Base-by-base conservation (phyloP, 176 grass and related monocot genomes). In the Aegilops speltoides region DNA sequence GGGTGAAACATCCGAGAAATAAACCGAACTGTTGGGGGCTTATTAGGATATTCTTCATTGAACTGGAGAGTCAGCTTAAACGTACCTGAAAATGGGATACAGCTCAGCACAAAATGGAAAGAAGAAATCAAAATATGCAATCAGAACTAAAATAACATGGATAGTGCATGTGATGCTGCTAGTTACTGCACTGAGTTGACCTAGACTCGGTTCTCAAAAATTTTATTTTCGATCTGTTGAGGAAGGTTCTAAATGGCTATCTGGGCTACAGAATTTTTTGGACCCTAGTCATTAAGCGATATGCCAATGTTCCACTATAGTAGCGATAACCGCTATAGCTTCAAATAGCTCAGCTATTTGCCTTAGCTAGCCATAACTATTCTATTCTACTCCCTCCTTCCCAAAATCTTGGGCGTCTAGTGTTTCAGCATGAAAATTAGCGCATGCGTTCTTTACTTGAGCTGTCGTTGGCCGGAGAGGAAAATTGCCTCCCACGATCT, bases 1-100 rank as follows among this genome's bases (percentile, higher is more conserved):
- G 83, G 88, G 60, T 89, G 88, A 76, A 81, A 89, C 88, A 89
- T 85, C 77, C 88, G 70, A 24, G 88, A 89, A 85, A 85, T 84
- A 85, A 89, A 89, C 32, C 83, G 88, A 22, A 89, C 88, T 16
- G 83, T 89, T 67, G 88, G 88, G 43, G 88, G 88, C 61, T 89
- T 89, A 59, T 89, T 89, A 19, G 69, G 88, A 68, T 89, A 85
- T 75, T 85, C 88, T 77, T 89, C 78, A 62, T 64, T 76, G 45
- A 89, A 89, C 69, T 85, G 83, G 45, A 89, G 88, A 46, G 83
- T 81, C 77, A 85, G 14, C 61, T 89, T 89, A 63, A 89, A 85
- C 77, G 83, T 89, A 85, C 88, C 88, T 89, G 60, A 61, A 15
- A 81, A 36, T 67, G 46, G 71, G 78, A 38, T n/a, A 87, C 20